Conservation (phyloP, 2,329 filamentous ascomycete genomes). For the Fusarium verticillioides region DNA sequence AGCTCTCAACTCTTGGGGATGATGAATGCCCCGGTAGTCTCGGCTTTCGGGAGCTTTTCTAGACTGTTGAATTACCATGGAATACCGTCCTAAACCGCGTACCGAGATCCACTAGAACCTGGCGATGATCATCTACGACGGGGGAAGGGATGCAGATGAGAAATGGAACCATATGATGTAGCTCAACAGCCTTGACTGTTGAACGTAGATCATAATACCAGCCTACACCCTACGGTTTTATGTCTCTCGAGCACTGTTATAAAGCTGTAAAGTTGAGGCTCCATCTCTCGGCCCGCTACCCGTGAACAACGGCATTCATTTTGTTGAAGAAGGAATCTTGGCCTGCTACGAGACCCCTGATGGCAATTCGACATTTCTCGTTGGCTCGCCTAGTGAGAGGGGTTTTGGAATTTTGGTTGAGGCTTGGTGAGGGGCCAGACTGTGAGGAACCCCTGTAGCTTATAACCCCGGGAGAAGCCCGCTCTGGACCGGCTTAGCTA, state of each 20-base stretch:
- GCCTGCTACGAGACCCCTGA: conserved; percentile 31
- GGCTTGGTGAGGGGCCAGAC: conserved; percentile 10
- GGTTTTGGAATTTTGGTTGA: conserved; percentile 28
- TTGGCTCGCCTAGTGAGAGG: conserved; percentile 32
- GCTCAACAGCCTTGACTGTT: conserved; percentile 11
- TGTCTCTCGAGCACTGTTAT: neutral
- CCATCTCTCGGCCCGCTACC: conserved; percentile 14
- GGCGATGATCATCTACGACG: conserved; percentile 2
- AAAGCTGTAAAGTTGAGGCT: conserved; percentile 1
- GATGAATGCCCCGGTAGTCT: conserved; percentile 15
- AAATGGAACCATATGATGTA: neutral
- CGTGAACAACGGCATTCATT: conserved; percentile 9
- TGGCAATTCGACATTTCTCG: conserved; percentile 39
- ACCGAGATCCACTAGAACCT: conserved; percentile 22
- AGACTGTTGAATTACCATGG: neutral
- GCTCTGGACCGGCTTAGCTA: conserved; percentile 15
- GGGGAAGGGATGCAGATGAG: neutral
- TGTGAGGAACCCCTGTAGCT: neutral
- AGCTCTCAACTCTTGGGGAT: conserved; percentile 1
- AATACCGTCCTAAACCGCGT: conserved; percentile 29
- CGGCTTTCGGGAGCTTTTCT: conserved; percentile 26
- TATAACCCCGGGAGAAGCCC: conserved; percentile 33
- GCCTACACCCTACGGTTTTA: neutral
- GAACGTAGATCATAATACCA: neutral
- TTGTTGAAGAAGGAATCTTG: conserved; percentile 22